Base-by-base conservation (phyloP, 139 green algal genomes). In the Yamagishiella unicocca region DNA sequence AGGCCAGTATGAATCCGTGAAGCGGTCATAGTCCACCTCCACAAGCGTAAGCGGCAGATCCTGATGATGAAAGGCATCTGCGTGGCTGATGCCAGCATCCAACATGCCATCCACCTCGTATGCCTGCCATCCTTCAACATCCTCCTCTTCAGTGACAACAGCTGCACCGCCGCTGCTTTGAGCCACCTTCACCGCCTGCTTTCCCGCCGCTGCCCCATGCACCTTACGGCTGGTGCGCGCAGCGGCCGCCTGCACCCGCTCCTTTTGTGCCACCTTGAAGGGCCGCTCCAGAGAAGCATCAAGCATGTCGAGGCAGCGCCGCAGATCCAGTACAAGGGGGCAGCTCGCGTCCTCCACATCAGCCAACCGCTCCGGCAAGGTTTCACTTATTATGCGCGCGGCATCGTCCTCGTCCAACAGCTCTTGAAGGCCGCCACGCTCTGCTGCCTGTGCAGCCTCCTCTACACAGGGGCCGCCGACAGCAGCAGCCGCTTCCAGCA, bases 11-110 rank as follows among this genome's bases (percentile, higher is more conserved):
- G 68, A 31, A 0, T n/a, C 70, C 37, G 53, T 61, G 64, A 92
- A 92, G 8, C 64, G 58, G 9, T 78, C 87, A 35, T 82, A 88
- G 71, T 84, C 71, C 70, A 90, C 87, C 72, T 90, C 86, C 29
- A 55, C 46, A 6, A 67, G 14, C 22, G 19, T 58, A 58, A n/a
- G n/a, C n/a, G n/a, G n/a, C n/a, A n/a, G n/a, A n/a, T n/a, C n/a
- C n/a, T n/a, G n/a, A n/a, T n/a, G n/a, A n/a, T n/a, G n/a, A n/a
- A n/a, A n/a, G n/a, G n/a, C n/a, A n/a, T n/a, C n/a, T n/a, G n/a
- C n/a, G n/a, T n/a, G n/a, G n/a, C n/a, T n/a, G n/a, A n/a, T n/a
- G n/a, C n/a, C n/a, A n/a, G n/a, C n/a, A n/a, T n/a, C n/a, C n/a
- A n/a, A n/a, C n/a, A n/a, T n/a, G n/a, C n/a, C n/a, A n/a, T n/a